phyloP scores from a whole-genome alignment of 106 monocot species.

The Dendrobium nobile region DNA sequence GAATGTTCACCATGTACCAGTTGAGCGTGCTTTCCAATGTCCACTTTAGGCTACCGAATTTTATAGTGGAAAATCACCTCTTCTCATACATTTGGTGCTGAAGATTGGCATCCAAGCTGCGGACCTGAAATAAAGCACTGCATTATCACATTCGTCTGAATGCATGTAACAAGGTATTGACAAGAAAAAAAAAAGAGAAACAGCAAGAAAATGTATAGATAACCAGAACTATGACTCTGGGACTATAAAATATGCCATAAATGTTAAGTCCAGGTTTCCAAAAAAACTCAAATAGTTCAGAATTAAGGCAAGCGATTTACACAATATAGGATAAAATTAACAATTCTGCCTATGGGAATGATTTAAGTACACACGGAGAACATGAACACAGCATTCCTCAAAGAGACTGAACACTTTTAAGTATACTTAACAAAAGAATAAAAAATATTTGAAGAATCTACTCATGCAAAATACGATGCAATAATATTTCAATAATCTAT shows the following conservation, averaged over 20 bases:
- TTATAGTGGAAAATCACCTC: constrained; percentile 28
- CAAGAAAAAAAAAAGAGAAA: neutral
- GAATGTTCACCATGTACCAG: neutral
- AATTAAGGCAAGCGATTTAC: neutral
- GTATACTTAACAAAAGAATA: neutral
- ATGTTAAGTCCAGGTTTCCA: neutral
- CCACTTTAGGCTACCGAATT: neutral
- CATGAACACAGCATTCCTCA: neutral
- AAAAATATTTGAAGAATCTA: neutral
- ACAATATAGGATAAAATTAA: neutral
- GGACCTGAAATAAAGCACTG: constrained; percentile 41
- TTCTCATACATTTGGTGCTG: constrained; percentile 84
- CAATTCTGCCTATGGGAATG: too few species aligned
- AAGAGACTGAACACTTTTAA: neutral
- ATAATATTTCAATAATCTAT: neutral
- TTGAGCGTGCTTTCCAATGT: neutral
- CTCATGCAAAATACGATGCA: neutral
- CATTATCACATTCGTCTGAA: neutral
- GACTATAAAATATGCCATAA: neutral
- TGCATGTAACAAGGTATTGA: neutral
- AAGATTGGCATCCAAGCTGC: constrained; percentile 50
- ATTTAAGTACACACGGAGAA: neutral
- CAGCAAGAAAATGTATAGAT: neutral
- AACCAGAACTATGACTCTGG: neutral
- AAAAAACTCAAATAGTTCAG: too few species aligned